Evolutionary conservation across 2,329 filamentous ascomycete genomes (phyloP), one percentile per base, ranked within the genome.

Genomic region (Pseudofabraea citricarpa): DNA sequence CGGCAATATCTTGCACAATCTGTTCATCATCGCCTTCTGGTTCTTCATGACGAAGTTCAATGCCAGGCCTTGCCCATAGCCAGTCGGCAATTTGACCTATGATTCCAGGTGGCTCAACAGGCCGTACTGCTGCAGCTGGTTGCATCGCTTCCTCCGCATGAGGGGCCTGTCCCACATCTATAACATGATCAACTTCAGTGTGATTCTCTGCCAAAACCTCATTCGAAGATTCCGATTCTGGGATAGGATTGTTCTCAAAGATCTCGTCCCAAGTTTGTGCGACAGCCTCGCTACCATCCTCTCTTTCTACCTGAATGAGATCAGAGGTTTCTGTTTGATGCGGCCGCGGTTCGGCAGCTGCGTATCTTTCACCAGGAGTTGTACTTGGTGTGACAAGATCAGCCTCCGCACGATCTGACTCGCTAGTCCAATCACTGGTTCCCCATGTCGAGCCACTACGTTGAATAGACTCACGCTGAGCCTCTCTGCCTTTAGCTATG

Each of bases 31-130:
- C 71, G 10, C 65, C 68, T 13, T 58, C 65, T 40, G 64, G 61
- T 29, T 63, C 64, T 44, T 77, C 66, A 46, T 67, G 62, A 26
- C 59, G 59, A 24, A 55, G 59, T 7, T 58, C 59, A 23, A 75
- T 71, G 5, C 40, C 55, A 12, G 82, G 64, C 27, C 74, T 73
- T 7, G 73, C 74, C 77, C 77, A 83, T 69, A 84, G 76, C 55
- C 81, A 83, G 47, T 82, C 69, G 2, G 77, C 71, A 10, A 83
- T 52, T 12, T 63, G 63, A 7, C 61, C 66, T 13, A 70, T 53
- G 27, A 75, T 46, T 0, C 69, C 69, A 22, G 57, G 63, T 2
- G 63, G 60, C 27, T 60, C 52, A 13, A 40, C 40, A 13, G 36
- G 51, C 12, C 35, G 51, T 23, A 36, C 37, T 4, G 41, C 36